Conservation (phyloP, 2,329 filamentous ascomycete genomes). For the Purpureocillium lavendulum region DNA sequence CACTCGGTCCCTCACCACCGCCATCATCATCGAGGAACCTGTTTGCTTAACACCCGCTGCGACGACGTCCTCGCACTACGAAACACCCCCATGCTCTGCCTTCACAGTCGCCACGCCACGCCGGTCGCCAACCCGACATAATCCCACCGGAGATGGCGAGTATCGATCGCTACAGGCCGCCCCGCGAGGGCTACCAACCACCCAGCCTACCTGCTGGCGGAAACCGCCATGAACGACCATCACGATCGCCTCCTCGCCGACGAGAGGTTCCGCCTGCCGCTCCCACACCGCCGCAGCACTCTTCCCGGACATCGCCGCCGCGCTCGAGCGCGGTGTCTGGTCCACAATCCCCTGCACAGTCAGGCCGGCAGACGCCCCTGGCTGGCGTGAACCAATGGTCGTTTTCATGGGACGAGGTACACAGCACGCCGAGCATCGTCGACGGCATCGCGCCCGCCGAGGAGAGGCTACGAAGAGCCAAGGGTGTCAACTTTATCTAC, state of each 20-base stretch:
- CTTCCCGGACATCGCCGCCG: constrained; percentile 46
- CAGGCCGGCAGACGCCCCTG: constrained; percentile 27
- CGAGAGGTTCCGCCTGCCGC: constrained; percentile 52
- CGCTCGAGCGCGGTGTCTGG: constrained; percentile 34
- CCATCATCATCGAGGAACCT: background rate
- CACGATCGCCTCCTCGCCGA: constrained; percentile 41
- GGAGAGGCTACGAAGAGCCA: constrained; percentile 73
- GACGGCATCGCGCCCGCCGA: constrained; percentile 71
- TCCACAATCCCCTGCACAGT: constrained; percentile 33
- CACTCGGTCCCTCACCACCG: background rate
- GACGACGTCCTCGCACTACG: background rate
- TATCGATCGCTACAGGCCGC: constrained; percentile 50
- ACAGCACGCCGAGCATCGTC: constrained; percentile 73
- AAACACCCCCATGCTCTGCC: constrained; percentile 15
- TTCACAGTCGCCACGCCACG: constrained; percentile 7
- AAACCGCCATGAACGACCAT: constrained; percentile 32
- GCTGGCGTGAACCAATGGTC: constrained; percentile 65
- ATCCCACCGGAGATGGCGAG: constrained; percentile 40
- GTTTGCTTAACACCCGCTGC: background rate
- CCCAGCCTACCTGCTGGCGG: constrained; percentile 31
- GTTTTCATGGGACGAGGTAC: constrained; percentile 76
- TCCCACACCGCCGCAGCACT: constrained; percentile 51
- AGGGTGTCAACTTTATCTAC: constrained; percentile 93
- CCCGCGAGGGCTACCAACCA: constrained; percentile 49
- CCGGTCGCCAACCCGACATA: constrained; percentile 16